Percentiles rank a stretch among this genome's conserved stretches.
phyloP scores from a whole-genome alignment of 495 filamentous ascomycete genomes.

The Hypoxylon crocopeplum region DNA sequence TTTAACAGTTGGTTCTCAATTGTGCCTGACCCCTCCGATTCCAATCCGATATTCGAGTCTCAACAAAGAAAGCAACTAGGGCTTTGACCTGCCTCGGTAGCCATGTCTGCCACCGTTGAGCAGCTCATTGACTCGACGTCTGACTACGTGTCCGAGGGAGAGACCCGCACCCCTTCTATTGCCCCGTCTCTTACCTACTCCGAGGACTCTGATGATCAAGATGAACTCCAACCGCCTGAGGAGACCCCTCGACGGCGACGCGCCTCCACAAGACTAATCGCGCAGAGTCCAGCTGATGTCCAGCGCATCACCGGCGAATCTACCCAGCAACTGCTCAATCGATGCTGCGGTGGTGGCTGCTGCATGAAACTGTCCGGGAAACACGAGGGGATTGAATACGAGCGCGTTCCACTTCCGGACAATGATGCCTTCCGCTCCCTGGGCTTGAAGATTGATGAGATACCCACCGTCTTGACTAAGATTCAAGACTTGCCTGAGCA shows the following conservation, averaged over 20 bases:
- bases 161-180: slow-evolving; percentile 43
- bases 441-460: slow-evolving; percentile 73
- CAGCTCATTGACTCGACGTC: slow-evolving; percentile 30
- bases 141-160: slow-evolving; percentile 47
- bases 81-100: background rate
- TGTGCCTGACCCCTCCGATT: background rate
- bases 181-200: slow-evolving; percentile 60
- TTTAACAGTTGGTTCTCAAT: background rate
- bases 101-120: slow-evolving; percentile 29
- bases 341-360: slow-evolving; percentile 95
- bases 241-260: slow-evolving; percentile 61
- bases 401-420: slow-evolving; percentile 71
- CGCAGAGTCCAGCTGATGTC: slow-evolving; percentile 76
- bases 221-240: slow-evolving; percentile 39
- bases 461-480: slow-evolving; percentile 74
- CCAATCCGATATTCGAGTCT: background rate
- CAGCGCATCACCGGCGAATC: slow-evolving; percentile 69
- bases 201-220: slow-evolving; percentile 54
- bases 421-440: slow-evolving; percentile 86
- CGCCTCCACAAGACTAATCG: slow-evolving; percentile 81
- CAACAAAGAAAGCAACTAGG: background rate
- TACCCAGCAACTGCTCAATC: slow-evolving; percentile 64
- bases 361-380: slow-evolving; percentile 72
- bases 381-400: slow-evolving; percentile 59
- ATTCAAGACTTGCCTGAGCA: slow-evolving; percentile 74